Percentiles rank a stretch among this genome's conserved stretches.
Conservation (phyloP, 2,329 filamentous ascomycete species). For the Epichloe brachyelytri region DNA sequence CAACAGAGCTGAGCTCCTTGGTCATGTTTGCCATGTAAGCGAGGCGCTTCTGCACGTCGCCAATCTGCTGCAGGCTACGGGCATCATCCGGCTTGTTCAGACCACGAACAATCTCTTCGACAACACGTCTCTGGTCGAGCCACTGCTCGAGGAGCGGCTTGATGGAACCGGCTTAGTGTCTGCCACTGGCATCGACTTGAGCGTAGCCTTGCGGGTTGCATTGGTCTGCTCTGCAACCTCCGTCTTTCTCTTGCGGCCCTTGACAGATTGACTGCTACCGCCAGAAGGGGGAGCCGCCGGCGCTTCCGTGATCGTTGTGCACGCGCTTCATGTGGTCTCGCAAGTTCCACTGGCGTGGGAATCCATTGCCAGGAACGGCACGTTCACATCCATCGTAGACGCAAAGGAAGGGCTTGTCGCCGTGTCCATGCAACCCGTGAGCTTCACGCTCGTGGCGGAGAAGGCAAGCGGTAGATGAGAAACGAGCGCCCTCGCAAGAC, state of each 20-base stretch:
- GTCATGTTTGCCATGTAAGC: conserved; percentile 39
- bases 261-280: conserved; percentile 21
- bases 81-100: conserved; percentile 37
- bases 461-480: conserved; percentile 90
- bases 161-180: conserved; percentile 19
- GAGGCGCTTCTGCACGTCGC: conserved; percentile 36
- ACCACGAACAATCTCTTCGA: conserved; percentile 44
- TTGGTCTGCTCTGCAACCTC: conserved; percentile 29
- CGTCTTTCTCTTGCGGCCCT: conserved; percentile 47
- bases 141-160: conserved; percentile 39
- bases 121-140: conserved; percentile 49
- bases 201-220: conserved; percentile 35
- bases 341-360: conserved; percentile 90
- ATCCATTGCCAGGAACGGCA: conserved; percentile 69
- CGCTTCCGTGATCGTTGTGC: conserved; percentile 50
- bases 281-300: conserved; percentile 26
- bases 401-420: conserved; percentile 85
- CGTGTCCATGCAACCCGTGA: conserved; percentile 89
- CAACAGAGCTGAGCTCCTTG: conserved; percentile 5
- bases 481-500: conserved; percentile 72
- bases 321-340: conserved; percentile 96
- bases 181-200: conserved; percentile 25
- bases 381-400: conserved; percentile 80
- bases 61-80: conserved; percentile 40
- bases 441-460: conserved; percentile 92